Conservation (phyloP, 192 early-diverging fungal genomes). For the Thamnidium elegans region DNA sequence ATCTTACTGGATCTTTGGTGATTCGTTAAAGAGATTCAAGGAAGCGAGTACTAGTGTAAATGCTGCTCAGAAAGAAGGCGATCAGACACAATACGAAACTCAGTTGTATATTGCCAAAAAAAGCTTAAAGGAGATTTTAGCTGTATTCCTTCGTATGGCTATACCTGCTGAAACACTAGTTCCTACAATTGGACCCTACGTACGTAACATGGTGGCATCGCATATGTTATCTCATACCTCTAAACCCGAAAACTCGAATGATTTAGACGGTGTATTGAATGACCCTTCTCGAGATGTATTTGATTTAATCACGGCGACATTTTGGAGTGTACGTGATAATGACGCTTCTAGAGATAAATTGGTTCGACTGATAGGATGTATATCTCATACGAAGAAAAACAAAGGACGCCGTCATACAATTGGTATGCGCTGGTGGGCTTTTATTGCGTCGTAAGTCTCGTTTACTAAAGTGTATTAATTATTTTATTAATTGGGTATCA, state of each 20-base stretch:
- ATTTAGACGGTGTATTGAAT: constrained; percentile 18
- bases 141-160: constrained; percentile 27
- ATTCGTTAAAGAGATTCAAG: constrained; percentile 30
- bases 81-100: constrained; percentile 15
- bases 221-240: not conserved
- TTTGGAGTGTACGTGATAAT: constrained; percentile 15
- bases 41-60: constrained; percentile 8
- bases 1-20: constrained; percentile 40
- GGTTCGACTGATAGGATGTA: constrained; percentile 13
- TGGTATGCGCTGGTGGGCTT: constrained; percentile 35
- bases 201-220: constrained; percentile 12
- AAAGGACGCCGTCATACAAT: constrained; percentile 19
- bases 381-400: constrained; percentile 9
- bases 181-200: constrained; percentile 22
- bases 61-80: not conserved
- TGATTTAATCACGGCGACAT: constrained; percentile 20
- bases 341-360: constrained; percentile 14
- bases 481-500: not conserved
- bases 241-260: not conserved
- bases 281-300: constrained; percentile 21
- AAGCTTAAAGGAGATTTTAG: constrained; percentile 31
- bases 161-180: constrained; percentile 30
- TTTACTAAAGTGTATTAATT: too few species aligned
- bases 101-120: constrained; percentile 26
- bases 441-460: constrained; percentile 25